phyloP scores from a whole-genome alignment of 2,329 filamentous ascomycete species.

The Aspergillus puulaauensis region DNA sequence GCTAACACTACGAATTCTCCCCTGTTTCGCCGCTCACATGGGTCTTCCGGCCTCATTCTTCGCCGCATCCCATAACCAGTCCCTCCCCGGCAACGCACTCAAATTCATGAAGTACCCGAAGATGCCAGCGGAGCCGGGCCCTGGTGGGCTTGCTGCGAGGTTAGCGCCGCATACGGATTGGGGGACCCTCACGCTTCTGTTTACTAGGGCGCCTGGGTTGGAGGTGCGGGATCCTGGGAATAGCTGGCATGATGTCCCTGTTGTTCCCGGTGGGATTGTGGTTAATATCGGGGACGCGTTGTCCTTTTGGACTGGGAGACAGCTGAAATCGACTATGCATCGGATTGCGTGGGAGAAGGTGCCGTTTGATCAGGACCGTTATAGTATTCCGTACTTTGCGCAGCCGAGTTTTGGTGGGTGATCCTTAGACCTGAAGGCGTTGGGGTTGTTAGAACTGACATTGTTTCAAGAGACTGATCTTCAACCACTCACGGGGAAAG shows the following conservation, averaged over 20 bases:
- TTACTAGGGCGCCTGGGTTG: not conserved
- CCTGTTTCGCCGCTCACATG: not conserved
- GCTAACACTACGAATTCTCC: not conserved
- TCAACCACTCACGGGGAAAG: not conserved
- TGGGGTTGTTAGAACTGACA: not conserved
- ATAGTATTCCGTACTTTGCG: slow-evolving; percentile 1
- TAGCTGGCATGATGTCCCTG: not conserved
- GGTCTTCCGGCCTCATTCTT: not conserved
- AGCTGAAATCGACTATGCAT: slow-evolving; percentile 1
- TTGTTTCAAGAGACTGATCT: not conserved
- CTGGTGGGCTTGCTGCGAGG: not conserved
- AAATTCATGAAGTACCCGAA: slow-evolving; percentile 3
- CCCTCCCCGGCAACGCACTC: not conserved
- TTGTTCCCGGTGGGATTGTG: not conserved
- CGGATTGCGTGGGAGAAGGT: slow-evolving; percentile 1
- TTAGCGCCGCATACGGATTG: not conserved
- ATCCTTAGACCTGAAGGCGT: not conserved
- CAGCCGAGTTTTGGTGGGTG: not conserved
- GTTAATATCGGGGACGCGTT: not conserved
- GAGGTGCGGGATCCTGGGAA: slow-evolving; percentile 1
- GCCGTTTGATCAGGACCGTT: not conserved
- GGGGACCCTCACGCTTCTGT: not conserved
- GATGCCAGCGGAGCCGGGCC: not conserved
- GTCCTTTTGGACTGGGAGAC: not conserved
- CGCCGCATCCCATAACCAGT: not conserved